Percentiles rank a stretch among this genome's conserved stretches.
Evolutionary conservation across 768 basidiomycete species (phyloP).

Genomic region (Hirschioporus abietinus): DNA sequence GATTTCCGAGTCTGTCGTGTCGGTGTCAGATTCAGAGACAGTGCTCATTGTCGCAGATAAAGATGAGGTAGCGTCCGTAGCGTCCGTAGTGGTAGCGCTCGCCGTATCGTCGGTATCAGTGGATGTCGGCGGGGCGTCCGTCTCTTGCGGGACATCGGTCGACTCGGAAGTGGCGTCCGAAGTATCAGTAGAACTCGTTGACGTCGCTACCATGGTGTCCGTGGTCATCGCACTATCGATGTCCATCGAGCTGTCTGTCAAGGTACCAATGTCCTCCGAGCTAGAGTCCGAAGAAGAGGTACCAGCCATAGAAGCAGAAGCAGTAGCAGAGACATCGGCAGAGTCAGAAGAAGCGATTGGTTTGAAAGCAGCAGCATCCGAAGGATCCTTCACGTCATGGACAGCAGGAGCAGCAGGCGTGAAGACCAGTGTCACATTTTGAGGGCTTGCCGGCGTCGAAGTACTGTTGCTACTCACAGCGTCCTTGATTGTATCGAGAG

Average conservation of each 20-base stretch:
- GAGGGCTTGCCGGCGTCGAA: conserved; percentile 20
- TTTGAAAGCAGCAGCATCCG: conserved; percentile 19
- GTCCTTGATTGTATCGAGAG: neutral
- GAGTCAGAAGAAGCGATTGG: conserved; percentile 19
- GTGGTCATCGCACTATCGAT: neutral
- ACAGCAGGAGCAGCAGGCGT: conserved; percentile 33
- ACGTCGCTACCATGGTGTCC: neutral
- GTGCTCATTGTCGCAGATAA: neutral
- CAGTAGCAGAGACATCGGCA: conserved; percentile 24
- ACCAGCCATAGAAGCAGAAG: conserved; percentile 35
- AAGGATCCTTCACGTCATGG: conserved; percentile 9
- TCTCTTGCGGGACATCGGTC: conserved; percentile 21
- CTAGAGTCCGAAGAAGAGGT: neutral
- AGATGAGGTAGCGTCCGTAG: neutral
- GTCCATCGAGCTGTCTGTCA: neutral
- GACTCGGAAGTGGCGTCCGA: conserved; percentile 54
- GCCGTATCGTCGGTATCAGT: neutral
- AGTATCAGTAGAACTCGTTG: conserved; percentile 20
- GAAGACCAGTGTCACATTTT: conserved; percentile 53
- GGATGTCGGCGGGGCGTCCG: neutral
- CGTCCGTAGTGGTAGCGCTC: neutral
- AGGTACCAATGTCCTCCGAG: neutral
- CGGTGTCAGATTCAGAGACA: neutral
- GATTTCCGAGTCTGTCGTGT: neutral
- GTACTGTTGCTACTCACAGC: conserved; percentile 9